Conservation (phyloP, 2,329 filamentous ascomycete species). For the Fusarium austroafricanum region DNA sequence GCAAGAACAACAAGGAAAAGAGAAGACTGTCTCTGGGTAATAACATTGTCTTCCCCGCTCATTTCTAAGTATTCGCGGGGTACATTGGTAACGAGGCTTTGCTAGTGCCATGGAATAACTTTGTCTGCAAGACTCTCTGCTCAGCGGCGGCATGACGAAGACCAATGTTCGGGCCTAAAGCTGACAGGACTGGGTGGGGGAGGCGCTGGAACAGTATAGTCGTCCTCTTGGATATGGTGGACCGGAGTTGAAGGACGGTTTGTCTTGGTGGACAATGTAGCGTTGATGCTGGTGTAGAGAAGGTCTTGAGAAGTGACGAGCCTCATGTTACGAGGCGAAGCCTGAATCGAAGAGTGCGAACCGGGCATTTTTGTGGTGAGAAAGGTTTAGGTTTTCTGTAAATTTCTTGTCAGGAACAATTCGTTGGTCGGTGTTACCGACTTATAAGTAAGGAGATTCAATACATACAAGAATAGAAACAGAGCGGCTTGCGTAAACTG, state of each 20-base stretch:
- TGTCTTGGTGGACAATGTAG: slow-evolving; percentile 60
- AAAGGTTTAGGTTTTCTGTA: slow-evolving; percentile 11
- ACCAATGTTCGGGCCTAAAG: slow-evolving; percentile 69
- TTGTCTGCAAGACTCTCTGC: slow-evolving; percentile 19
- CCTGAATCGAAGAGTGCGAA: slow-evolving; percentile 57
- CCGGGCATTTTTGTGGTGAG: slow-evolving; percentile 50
- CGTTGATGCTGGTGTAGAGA: slow-evolving; percentile 65
- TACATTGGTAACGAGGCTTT: slow-evolving; percentile 23
- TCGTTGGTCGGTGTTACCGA: not conserved
- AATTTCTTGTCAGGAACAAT: slow-evolving; percentile 11
- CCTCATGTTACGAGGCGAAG: slow-evolving; percentile 58
- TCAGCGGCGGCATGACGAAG: slow-evolving; percentile 51
- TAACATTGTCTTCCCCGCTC: slow-evolving; percentile 1
- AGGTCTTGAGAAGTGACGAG: slow-evolving; percentile 62
- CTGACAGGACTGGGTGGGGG: slow-evolving; percentile 73
- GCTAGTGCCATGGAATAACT: slow-evolving; percentile 20
- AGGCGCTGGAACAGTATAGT: slow-evolving; percentile 73
- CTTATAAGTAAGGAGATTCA: slow-evolving; percentile 29
- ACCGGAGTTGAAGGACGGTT: slow-evolving; percentile 59
- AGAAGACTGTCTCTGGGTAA: not conserved
- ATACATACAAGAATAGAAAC: slow-evolving; percentile 39
- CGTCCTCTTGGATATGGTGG: slow-evolving; percentile 65
- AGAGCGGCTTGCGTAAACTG: slow-evolving; percentile 43
- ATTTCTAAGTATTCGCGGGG: slow-evolving; percentile 5
- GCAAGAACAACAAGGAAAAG: not conserved